Conservation (phyloP, 768 basidiomycete species). For the Tulasnella sp. region DNA sequence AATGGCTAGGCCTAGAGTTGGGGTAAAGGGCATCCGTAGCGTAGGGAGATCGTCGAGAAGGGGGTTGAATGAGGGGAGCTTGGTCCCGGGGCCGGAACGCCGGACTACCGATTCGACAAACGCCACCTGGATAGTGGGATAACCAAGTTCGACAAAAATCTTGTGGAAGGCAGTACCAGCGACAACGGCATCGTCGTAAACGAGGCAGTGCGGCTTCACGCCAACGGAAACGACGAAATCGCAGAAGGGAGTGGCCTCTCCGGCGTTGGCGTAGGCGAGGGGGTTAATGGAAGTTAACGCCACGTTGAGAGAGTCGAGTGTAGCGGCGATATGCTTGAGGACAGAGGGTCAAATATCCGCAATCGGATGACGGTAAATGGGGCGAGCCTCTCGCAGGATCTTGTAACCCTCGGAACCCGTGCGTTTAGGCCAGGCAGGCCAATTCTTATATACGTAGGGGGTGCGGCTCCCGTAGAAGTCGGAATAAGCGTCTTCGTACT, state of each 20-base stretch:
- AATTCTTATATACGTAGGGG: slow-evolving; percentile 3
- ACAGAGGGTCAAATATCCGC: background rate
- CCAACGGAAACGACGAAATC: slow-evolving; percentile 19
- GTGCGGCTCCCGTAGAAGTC: background rate
- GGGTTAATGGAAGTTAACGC: slow-evolving; percentile 18
- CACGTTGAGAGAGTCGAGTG: slow-evolving; percentile 11
- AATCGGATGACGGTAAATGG: slow-evolving; percentile 3
- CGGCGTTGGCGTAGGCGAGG: slow-evolving; percentile 19
- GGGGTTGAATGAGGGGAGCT: slow-evolving; percentile 23
- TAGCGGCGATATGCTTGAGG: background rate
- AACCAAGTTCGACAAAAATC: slow-evolving; percentile 19
- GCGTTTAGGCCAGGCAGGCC: background rate
- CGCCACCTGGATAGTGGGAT: slow-evolving; percentile 21
- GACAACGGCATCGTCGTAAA: slow-evolving; percentile 19
- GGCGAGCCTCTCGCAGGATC: background rate
- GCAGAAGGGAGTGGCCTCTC: slow-evolving; percentile 17
- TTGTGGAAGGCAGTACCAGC: slow-evolving; percentile 18
- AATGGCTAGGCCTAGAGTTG: slow-evolving; percentile 29
- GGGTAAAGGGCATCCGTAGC: slow-evolving; percentile 26
- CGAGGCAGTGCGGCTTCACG: slow-evolving; percentile 23
- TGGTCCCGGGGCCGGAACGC: slow-evolving; percentile 19
- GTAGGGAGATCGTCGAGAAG: slow-evolving; percentile 21
- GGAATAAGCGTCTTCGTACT: background rate
- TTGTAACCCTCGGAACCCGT: background rate
- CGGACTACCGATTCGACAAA: slow-evolving; percentile 21